Evolutionary conservation across 1,284 basidiomycete genomes (phyloP).

Genomic region (Anthracocystis setariae): DNA sequence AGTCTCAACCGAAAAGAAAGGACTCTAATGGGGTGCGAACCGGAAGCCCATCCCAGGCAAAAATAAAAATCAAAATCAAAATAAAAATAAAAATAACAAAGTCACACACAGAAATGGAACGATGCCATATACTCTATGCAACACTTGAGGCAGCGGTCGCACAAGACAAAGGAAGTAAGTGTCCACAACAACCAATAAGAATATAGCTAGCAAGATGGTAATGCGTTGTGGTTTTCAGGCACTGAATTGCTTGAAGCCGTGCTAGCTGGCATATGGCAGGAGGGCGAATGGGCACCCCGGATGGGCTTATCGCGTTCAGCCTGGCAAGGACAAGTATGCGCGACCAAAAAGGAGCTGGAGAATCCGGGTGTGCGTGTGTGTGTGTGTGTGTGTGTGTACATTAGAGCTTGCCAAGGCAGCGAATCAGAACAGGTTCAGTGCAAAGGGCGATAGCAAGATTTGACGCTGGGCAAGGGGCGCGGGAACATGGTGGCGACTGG

Average conservation of each 20-base stretch:
- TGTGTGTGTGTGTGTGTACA: too few species aligned
- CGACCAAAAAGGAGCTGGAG: neutral
- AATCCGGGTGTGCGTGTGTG: slow-evolving; percentile 13
- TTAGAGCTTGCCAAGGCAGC: neutral
- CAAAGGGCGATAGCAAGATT: slow-evolving; percentile 16
- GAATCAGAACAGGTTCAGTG: slow-evolving; percentile 12
- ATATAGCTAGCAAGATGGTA: too few species aligned
- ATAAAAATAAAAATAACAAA: neutral
- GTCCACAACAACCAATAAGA: too few species aligned
- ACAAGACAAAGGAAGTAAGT: too few species aligned
- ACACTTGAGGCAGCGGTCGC: too few species aligned
- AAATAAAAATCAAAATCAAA: neutral
- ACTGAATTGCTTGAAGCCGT: slow-evolving; percentile 1
- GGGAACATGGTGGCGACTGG: slow-evolving; percentile 1
- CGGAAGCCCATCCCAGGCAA: neutral
- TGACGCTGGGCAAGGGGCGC: neutral
- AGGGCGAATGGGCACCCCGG: neutral
- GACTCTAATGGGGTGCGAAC: neutral
- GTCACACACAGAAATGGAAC: too few species aligned
- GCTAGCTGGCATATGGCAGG: slow-evolving; percentile 14
- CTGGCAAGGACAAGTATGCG: neutral
- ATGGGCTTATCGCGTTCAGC: slow-evolving; percentile 12
- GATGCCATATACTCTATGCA: too few species aligned
- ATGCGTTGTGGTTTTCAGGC: slow-evolving; percentile 9
- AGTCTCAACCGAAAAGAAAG: neutral